Conservation (phyloP, 768 basidiomycete genomes). For the Baorangia bicolor region DNA sequence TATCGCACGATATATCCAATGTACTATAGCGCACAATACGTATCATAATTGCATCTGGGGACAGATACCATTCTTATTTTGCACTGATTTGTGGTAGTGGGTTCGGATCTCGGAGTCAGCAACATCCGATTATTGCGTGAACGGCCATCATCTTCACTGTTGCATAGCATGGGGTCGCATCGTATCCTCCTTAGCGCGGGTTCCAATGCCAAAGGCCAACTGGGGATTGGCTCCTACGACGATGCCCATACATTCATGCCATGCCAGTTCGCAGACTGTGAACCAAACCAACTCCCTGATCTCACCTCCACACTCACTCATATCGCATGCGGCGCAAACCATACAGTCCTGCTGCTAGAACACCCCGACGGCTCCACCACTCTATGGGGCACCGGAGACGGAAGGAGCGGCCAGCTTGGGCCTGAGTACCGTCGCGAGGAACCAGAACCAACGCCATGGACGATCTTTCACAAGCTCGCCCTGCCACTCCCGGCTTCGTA, state of each 20-base stretch:
- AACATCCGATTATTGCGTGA: background rate
- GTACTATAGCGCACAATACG: conserved; percentile 13
- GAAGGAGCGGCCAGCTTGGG: conserved; percentile 71
- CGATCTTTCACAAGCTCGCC: conserved; percentile 50
- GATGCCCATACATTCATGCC: conserved; percentile 42
- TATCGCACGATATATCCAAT: conserved; percentile 16
- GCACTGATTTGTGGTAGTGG: background rate
- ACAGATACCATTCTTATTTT: background rate
- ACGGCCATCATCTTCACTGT: background rate
- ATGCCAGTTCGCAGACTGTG: conserved; percentile 33
- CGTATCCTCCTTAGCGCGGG: conserved; percentile 40
- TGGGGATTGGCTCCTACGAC: conserved; percentile 38
- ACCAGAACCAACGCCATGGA: conserved; percentile 7
- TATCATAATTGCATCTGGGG: background rate
- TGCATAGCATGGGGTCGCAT: background rate
- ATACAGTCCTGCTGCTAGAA: conserved; percentile 67
- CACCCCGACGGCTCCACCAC: conserved; percentile 34
- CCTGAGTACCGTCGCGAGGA: conserved; percentile 23
- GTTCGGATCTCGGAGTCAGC: background rate
- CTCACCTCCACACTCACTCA: conserved; percentile 38
- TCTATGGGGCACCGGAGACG: conserved; percentile 79
- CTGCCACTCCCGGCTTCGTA: conserved; percentile 35
- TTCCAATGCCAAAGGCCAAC: conserved; percentile 50
- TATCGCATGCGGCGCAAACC: conserved; percentile 74
- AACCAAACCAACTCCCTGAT: conserved; percentile 25